A percentile compares a stretch with the other conserved stretches of the same genome.
Conservation (phyloP, 495 filamentous ascomycete species). For the Penicillium daleae region DNA sequence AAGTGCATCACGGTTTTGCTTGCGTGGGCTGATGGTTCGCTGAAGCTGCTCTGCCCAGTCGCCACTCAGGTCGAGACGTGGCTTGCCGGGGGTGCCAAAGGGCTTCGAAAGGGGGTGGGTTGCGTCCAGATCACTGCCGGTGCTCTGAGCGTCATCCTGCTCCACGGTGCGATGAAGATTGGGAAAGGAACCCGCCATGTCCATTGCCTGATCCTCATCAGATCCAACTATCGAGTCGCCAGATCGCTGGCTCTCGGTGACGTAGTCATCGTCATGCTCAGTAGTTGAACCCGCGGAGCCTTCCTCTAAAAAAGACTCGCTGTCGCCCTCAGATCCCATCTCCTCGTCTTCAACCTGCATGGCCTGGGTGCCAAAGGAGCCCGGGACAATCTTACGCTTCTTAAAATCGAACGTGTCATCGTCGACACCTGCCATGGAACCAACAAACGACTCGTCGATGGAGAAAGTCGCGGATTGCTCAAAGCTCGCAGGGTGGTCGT, state of each 20-base stretch:
- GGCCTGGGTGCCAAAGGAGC: conserved; percentile 70
- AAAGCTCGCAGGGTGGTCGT: conserved; percentile 46
- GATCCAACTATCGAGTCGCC: conserved; percentile 72
- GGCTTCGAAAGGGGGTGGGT: conserved; percentile 41
- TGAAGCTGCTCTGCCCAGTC: conserved; percentile 93
- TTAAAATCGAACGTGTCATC: conserved; percentile 86
- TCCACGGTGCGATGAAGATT: conserved; percentile 68
- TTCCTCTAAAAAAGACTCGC: conserved; percentile 88
- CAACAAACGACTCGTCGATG: conserved; percentile 52
- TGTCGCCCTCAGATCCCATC: conserved; percentile 40
- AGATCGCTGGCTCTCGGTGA: conserved; percentile 59
- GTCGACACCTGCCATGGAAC: conserved; percentile 55
- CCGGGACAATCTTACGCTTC: conserved; percentile 71
- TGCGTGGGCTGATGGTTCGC: conserved; percentile 87
- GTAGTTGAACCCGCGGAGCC: conserved; percentile 80
- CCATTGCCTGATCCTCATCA: conserved; percentile 70
- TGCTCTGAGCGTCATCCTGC: conserved; percentile 52
- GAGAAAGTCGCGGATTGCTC: conserved; percentile 53
- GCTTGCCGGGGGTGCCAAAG: conserved; percentile 63
- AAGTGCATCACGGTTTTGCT: conserved; percentile 74
- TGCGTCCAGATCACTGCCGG: conserved; percentile 51
- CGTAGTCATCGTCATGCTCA: conserved; percentile 62
- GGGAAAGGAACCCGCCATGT: conserved; percentile 77
- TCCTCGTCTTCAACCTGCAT: conserved; percentile 59
- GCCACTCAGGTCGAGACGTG: conserved; percentile 57